Conservation (phyloP, 2,329 filamentous ascomycete genomes). For the Scedosporium aurantiacum region DNA sequence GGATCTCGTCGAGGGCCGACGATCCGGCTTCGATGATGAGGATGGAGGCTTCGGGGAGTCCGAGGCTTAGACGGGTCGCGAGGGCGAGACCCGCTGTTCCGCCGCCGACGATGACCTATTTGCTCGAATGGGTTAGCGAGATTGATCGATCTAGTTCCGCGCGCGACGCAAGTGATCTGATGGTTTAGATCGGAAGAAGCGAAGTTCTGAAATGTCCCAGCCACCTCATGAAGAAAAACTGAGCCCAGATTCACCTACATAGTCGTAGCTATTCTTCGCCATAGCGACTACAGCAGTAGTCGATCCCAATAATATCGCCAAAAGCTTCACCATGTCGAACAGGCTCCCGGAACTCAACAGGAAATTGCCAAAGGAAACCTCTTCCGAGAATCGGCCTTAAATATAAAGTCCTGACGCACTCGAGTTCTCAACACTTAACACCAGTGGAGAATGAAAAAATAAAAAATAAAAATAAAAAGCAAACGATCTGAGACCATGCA, state of each 20-base stretch:
- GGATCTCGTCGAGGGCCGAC: constrained; percentile 17
- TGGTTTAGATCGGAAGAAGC: not conserved
- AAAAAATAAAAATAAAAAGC: no score
- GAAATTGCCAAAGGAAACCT: no score
- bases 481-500: no score
- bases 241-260: not conserved
- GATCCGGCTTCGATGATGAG: constrained; percentile 20
- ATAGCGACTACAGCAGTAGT: not conserved
- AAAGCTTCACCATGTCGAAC: not conserved
- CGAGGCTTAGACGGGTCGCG: constrained; percentile 20
- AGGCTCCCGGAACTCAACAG: no score
- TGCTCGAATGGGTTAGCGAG: not conserved
- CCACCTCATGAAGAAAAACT: no score
- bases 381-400: no score
- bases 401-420: no score
- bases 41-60: constrained; percentile 18
- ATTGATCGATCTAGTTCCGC: not conserved
- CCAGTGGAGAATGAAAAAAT: no score
- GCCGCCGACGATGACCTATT: constrained; percentile 20
- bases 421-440: no score
- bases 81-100: constrained; percentile 23
- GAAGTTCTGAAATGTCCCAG: not conserved
- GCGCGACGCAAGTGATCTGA: not conserved
- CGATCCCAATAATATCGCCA: not conserved
- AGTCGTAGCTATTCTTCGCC: not conserved